Conservation (phyloP, 2,329 filamentous ascomycete genomes). For the Alternaria alternata region DNA sequence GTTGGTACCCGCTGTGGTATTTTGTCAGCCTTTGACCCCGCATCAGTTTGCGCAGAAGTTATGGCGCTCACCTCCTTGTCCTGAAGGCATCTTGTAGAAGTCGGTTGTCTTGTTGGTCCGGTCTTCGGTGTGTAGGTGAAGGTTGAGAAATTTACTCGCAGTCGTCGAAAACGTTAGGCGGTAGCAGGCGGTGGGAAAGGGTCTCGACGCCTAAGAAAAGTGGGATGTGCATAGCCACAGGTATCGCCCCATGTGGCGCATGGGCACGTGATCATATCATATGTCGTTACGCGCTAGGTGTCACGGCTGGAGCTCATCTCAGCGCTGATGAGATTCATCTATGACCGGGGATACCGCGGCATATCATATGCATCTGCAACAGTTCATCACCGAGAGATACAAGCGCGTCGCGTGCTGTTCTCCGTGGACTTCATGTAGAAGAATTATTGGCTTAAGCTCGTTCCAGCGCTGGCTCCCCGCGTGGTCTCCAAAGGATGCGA, state of each 20-base stretch:
- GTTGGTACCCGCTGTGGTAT: constrained; percentile 58
- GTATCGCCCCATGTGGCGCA: not conserved
- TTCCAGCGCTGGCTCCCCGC: constrained; percentile 3
- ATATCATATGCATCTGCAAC: not conserved
- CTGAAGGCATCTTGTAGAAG: constrained; percentile 57
- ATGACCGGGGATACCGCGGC: not conserved
- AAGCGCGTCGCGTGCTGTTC: not conserved
- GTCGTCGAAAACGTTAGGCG: constrained; percentile 24
- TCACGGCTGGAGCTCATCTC: not conserved
- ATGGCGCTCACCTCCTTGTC: constrained; percentile 56
- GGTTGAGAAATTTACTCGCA: constrained; percentile 17
- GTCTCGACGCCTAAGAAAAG: constrained; percentile 24
- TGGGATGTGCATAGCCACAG: constrained; percentile 21
- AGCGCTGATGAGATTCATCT: not conserved
- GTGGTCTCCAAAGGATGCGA: constrained; percentile 8
- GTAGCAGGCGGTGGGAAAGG: constrained; percentile 31
- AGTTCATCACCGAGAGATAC: not conserved
- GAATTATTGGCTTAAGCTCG: constrained; percentile 9
- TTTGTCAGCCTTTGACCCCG: constrained; percentile 33
- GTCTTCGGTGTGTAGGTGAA: constrained; percentile 12
- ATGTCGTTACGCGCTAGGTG: not conserved
- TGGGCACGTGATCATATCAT: not conserved
- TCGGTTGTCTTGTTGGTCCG: not conserved
- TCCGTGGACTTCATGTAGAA: not conserved
- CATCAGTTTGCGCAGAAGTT: constrained; percentile 1